Conservation (phyloP, 2,329 filamentous ascomycete species). For the Paracoccidioides brasiliensis region DNA sequence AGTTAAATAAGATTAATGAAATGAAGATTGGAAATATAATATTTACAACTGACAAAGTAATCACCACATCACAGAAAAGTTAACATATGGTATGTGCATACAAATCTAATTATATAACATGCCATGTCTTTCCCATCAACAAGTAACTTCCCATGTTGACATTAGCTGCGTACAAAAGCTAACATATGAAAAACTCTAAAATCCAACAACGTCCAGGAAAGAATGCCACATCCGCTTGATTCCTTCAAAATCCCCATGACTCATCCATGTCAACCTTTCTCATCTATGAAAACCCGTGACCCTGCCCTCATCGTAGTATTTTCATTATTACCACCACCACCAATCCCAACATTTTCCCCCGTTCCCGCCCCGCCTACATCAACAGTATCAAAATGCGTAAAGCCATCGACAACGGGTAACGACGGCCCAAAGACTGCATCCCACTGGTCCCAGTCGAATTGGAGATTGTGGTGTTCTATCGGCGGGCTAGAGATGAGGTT, state of each 20-base stretch:
- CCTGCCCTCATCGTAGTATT: neutral
- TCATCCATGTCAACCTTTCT: slow-evolving; percentile 9
- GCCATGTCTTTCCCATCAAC: neutral
- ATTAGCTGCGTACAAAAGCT: neutral
- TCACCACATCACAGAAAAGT: neutral
- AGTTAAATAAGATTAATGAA: too few relatives aligned
- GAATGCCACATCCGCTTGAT: neutral
- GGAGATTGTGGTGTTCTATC: slow-evolving; percentile 26
- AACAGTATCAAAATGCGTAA: slow-evolving; percentile 29
- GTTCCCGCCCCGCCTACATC: neutral
- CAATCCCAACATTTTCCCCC: neutral
- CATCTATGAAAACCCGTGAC: neutral
- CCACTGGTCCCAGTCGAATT: slow-evolving; percentile 39
- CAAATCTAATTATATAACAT: neutral
- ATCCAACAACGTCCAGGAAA: neutral
- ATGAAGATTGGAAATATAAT: neutral
- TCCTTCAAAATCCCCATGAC: slow-evolving; percentile 12
- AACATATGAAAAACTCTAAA: slow-evolving; percentile 1
- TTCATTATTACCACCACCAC: neutral
- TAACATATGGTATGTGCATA: neutral
- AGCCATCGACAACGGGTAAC: slow-evolving; percentile 30
- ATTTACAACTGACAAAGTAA: too few relatives aligned
- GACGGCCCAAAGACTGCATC: slow-evolving; percentile 37
- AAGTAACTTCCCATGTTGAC: neutral
- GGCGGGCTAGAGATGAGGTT: slow-evolving; percentile 22